Base-by-base conservation (phyloP, 2,329 filamentous ascomycete genomes). In the Aspergillus aculeatinus region DNA sequence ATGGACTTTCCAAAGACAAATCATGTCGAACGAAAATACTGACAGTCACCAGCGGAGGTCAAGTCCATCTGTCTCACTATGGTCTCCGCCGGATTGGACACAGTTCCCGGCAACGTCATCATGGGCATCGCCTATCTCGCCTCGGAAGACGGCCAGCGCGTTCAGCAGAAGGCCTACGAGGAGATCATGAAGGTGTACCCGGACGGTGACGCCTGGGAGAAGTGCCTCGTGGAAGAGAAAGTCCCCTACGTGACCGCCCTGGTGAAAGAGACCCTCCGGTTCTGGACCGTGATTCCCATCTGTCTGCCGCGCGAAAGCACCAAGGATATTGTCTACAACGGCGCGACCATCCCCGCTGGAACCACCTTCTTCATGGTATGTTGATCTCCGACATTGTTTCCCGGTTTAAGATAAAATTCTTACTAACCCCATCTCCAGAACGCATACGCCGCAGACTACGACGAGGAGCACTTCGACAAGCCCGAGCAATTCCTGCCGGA, bases 51-150 rank as follows among this genome's bases (percentile, higher is more conserved):
- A 89, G 88, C 85, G 12, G 91, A 93, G 73, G 82, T 93, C 53
- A 91, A 89, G 74, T 90, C 89, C 2, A 91, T 95, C 66, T 91
- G 90, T 71, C 76, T 95, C 25, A 92, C 89, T 25, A 92, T 94
- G 85, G 88, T 94, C 0, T 90, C 88, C 1, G 91, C 89, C 0
- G 91, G 91, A 19, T 83, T 94, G 16, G 91, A 95, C 71, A 95
- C 91, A 0, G 88, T 95, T 1, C 89, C 91, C 0, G 89, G 87
- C 11, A 93, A 92, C 63, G 77, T 94, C 10, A 88, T 92, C 68
- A 91, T 92, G 88, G 87, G 88, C 12, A 85, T 94, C 49, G 91
- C 89, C 2, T 91, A 90, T 66, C 82, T 95, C 2, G 84, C 88
- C n/a, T 87, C 85, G 0, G 75, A 82, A 0, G 79, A 87, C 11